Conservation (phyloP, 1,284 basidiomycete genomes). For the Irpex lacteus region DNA sequence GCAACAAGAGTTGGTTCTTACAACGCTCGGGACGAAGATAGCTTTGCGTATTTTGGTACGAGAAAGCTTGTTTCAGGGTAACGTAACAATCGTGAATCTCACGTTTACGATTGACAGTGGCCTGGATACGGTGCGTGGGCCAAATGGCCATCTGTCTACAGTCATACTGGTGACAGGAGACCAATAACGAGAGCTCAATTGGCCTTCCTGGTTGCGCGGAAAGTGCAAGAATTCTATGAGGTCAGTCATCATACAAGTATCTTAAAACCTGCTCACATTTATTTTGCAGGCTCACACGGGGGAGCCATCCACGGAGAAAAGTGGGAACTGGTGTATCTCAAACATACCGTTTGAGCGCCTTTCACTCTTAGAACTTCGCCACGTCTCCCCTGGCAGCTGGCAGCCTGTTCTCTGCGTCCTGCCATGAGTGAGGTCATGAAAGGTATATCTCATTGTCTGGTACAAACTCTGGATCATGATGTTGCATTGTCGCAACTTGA, state of each 20-base stretch:
- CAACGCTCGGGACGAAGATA: background rate
- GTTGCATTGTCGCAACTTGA: too few relatives aligned
- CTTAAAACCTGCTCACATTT: background rate
- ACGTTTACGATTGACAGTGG: background rate
- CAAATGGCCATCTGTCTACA: background rate
- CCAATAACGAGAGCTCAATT: background rate
- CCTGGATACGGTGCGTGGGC: slow-evolving; percentile 1
- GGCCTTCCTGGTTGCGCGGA: background rate
- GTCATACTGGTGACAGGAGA: background rate
- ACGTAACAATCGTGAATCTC: background rate
- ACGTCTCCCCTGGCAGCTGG: slow-evolving; percentile 8
- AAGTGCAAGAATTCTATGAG: background rate
- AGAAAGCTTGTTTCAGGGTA: background rate
- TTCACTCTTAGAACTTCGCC: slow-evolving; percentile 6
- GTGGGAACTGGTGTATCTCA: slow-evolving; percentile 3
- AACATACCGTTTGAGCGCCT: slow-evolving; percentile 7
- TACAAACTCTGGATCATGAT: too few relatives aligned
- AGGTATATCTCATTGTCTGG: too few relatives aligned
- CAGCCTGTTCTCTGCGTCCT: slow-evolving; percentile 1
- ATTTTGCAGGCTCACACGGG: too few relatives aligned
- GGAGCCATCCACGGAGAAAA: background rate
- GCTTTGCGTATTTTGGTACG: background rate
- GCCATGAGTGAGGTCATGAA: too few relatives aligned
- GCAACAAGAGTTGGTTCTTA: background rate
- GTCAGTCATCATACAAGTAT: background rate